Conservation (phyloP, 805 yeast species). For the Yamadazyma ubonensis region DNA sequence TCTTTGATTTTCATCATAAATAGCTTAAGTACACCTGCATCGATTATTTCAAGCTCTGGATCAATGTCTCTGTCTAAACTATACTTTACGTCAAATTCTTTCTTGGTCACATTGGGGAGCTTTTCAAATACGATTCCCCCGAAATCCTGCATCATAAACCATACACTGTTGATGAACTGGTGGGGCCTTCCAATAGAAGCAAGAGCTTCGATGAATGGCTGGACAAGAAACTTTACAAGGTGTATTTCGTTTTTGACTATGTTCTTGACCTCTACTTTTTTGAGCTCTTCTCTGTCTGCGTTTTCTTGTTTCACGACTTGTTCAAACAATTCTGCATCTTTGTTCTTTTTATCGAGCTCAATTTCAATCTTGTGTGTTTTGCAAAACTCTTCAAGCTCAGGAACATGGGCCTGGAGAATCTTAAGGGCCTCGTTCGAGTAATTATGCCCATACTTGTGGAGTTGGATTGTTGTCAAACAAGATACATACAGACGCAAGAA, state of each 20-base stretch:
- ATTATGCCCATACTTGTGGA: constrained; percentile 16
- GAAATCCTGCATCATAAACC: constrained; percentile 35
- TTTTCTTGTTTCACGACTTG: neutral
- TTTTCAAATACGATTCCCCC: constrained; percentile 25
- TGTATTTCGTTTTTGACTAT: constrained; percentile 1
- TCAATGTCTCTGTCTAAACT: constrained; percentile 7
- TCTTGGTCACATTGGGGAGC: constrained; percentile 7
- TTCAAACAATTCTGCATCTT: no score
- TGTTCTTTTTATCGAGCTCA: neutral
- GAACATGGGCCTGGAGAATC: constrained; percentile 33
- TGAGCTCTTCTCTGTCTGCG: neutral
- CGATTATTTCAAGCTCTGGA: constrained; percentile 19
- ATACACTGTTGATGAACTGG: constrained; percentile 30
- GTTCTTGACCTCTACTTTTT: neutral
- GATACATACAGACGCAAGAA: constrained; percentile 31
- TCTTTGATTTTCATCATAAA: constrained; percentile 32
- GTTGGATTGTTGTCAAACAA: constrained; percentile 18
- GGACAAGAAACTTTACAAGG: constrained; percentile 33
- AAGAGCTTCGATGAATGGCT: constrained; percentile 30
- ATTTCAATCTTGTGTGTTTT: neutral
- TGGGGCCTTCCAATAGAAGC: constrained; percentile 27
- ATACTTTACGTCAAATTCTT: constrained; percentile 2
- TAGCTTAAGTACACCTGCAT: constrained; percentile 31
- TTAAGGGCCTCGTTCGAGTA: constrained; percentile 21
- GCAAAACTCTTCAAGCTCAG: constrained; percentile 21